Base-by-base conservation (phyloP, 805 yeast genomes). In the Yarrowia keelungensis region DNA sequence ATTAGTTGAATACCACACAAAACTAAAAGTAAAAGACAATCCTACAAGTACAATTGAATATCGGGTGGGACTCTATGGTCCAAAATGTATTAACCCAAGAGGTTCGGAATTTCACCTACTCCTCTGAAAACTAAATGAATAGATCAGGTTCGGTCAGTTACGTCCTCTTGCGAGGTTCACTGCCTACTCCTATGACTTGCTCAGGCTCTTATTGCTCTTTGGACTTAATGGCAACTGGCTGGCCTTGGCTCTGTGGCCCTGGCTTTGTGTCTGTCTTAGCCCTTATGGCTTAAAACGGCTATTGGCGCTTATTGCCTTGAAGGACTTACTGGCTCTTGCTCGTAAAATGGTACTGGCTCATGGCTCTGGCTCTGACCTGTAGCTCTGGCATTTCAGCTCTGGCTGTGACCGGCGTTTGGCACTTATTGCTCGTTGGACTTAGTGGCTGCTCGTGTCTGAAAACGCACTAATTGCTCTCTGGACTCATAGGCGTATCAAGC, bases 51-150 rank as follows among this genome's bases (percentile, higher is more conserved):
- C 45, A 16, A 42, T 42, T n/a, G 45, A 15, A 42, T 15, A 7
- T 45, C 11, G 49, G 49, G 49, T 19, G 49, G 49, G 49, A 45
- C 49, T 16, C 49, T 45, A 5, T 45, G 49, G 49, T 45, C 49
- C 49, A 45, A 9, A 26, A 45, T 45, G 5, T 45, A 45, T 45
- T 45, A 45, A 45, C 49, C 49, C 49, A 45, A 42, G 49, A 45
- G 49, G 49, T 45, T 45, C 32, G 49, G 49, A 19, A 45, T 45
- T 19, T 45, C 49, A 45, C 50, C 50, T 46, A 22, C 50, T 46
- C 50, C 35, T 46, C 50, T 46, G 35, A 46, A 46, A 46, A 46
- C 35, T 46, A 46, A 15, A 19, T 46, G 22, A 46, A 22, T 26
- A 26, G 32, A 26, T 26, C 46, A 43, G 49, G 49, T 45, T 45